Percentiles rank a stretch among this genome's conserved stretches.
These are phyloP conservation scores for Isabelozyma gotoi DNA, from an alignment of 805 yeast species.

Conservation along the genomic window DNA sequence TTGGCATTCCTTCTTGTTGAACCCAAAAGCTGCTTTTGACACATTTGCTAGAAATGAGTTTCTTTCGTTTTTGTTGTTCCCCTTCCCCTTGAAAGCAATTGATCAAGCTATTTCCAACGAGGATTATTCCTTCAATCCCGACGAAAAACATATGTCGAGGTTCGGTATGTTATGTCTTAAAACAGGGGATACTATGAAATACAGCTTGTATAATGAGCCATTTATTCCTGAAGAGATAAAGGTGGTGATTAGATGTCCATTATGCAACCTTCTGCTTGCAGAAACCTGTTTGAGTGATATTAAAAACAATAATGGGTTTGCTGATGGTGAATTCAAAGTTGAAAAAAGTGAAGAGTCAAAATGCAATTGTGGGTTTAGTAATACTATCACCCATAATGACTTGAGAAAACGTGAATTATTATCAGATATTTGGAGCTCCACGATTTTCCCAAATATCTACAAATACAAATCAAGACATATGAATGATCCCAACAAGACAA, in stretches of 20 bases:
- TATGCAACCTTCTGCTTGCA: constrained; percentile 6
- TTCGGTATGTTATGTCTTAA: neutral
- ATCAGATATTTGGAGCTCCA: constrained; percentile 9
- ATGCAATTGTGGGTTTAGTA: constrained; percentile 8
- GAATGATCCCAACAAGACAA: neutral
- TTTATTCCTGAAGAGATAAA: constrained; percentile 5
- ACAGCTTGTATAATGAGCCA: neutral
- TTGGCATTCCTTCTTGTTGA: constrained; percentile 21
- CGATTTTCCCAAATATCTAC: constrained; percentile 1
- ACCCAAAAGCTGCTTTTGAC: constrained; percentile 15
- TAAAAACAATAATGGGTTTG: constrained; percentile 5
- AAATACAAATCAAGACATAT: neutral
- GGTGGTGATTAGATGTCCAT: constrained; percentile 12
- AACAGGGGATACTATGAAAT: neutral
- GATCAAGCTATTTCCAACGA: constrained; percentile 6
- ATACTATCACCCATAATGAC: constrained; percentile 16
- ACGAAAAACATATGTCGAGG: neutral
- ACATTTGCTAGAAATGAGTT: constrained; percentile 12
- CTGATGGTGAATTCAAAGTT: constrained; percentile 9
- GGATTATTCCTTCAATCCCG: neutral
- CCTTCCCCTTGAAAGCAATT: constrained; percentile 10
- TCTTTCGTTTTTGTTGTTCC: constrained; percentile 7
- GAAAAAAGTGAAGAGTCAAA: neutral
- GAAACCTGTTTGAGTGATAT: constrained; percentile 6
- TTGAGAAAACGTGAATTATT: constrained; percentile 17